Evolutionary conservation across 2,329 filamentous ascomycete species (phyloP).

Genomic region (Aspergillus spinulosporus): DNA sequence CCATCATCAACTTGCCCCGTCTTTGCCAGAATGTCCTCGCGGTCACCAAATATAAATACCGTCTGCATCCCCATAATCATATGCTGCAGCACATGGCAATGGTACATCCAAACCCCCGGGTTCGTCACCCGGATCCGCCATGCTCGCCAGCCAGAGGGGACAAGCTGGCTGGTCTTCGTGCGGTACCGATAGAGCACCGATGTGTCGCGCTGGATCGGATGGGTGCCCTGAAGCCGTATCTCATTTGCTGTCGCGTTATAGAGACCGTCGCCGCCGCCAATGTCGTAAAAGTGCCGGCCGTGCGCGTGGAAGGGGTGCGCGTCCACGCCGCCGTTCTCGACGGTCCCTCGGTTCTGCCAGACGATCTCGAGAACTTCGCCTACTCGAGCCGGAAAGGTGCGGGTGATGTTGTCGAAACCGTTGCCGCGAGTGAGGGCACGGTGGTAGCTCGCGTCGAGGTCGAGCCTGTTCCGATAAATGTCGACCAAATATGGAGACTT

Average conservation of each 20-base stretch:
- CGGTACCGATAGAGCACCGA: slow-evolving; percentile 60
- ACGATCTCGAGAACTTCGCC: slow-evolving; percentile 52
- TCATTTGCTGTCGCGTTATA: slow-evolving; percentile 49
- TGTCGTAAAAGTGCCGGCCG: slow-evolving; percentile 35
- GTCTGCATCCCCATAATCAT: slow-evolving; percentile 53
- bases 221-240: slow-evolving; percentile 24
- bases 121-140: slow-evolving; percentile 59
- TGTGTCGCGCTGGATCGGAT: slow-evolving; percentile 48
- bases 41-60: slow-evolving; percentile 50
- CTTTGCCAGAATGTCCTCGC: slow-evolving; percentile 42
- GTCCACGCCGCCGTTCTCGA: slow-evolving; percentile 32
- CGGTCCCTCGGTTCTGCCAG: slow-evolving; percentile 17
- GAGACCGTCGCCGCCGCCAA: slow-evolving; percentile 48
- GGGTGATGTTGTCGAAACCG: slow-evolving; percentile 41
- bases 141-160: slow-evolving; percentile 59
- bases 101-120: slow-evolving; percentile 55
- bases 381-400: slow-evolving; percentile 45
- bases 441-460: background rate
- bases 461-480: slow-evolving; percentile 37
- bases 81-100: slow-evolving; percentile 54
- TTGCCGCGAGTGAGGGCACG: slow-evolving; percentile 26
- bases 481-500: slow-evolving; percentile 49
- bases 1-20: too few relatives aligned
- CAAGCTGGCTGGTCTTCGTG: slow-evolving; percentile 40
- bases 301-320: slow-evolving; percentile 37